A percentile compares a stretch with the other conserved stretches of the same genome.
These are phyloP conservation scores for Pyrenula massariospora DNA, from an alignment of 495 filamentous ascomycete species.

Conservation along the genomic window DNA sequence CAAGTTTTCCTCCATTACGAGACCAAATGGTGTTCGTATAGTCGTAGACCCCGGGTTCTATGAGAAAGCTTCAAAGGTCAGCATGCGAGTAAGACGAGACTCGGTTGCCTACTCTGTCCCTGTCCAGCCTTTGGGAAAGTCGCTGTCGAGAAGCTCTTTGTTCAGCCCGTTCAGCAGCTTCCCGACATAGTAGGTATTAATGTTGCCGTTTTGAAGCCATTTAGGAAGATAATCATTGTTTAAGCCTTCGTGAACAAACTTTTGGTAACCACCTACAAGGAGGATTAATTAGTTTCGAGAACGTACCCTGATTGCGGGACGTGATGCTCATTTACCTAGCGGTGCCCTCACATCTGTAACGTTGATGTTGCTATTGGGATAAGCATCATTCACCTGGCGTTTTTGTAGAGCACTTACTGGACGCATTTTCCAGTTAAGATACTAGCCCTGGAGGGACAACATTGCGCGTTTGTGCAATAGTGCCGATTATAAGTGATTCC, in stretches of 20 bases:
- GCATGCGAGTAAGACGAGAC: neutral
- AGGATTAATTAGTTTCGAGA: too few species aligned
- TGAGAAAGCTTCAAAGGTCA: neutral
- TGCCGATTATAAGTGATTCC: slow-evolving; percentile 46
- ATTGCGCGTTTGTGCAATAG: slow-evolving; percentile 51
- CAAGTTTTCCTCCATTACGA: neutral
- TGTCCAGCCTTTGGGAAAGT: slow-evolving; percentile 39
- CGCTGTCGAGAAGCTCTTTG: slow-evolving; percentile 42
- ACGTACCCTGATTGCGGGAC: too few species aligned
- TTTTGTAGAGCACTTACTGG: slow-evolving; percentile 15
- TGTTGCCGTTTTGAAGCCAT: slow-evolving; percentile 57
- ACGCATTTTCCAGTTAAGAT: slow-evolving; percentile 51
- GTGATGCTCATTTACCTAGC: slow-evolving; percentile 42
- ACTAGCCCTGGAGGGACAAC: slow-evolving; percentile 52
- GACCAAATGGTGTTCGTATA: neutral
- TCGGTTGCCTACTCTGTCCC: neutral
- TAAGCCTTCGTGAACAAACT: slow-evolving; percentile 52
- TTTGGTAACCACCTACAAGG: slow-evolving; percentile 55
- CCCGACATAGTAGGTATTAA: slow-evolving; percentile 61
- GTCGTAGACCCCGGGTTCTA: neutral
- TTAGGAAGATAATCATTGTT: slow-evolving; percentile 57
- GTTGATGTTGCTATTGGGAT: slow-evolving; percentile 48
- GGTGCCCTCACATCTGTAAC: slow-evolving; percentile 58
- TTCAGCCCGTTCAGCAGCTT: slow-evolving; percentile 61
- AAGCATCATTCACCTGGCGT: neutral